Conservation (phyloP, 352 stramenopile species). For the Pythium rishiriense region DNA sequence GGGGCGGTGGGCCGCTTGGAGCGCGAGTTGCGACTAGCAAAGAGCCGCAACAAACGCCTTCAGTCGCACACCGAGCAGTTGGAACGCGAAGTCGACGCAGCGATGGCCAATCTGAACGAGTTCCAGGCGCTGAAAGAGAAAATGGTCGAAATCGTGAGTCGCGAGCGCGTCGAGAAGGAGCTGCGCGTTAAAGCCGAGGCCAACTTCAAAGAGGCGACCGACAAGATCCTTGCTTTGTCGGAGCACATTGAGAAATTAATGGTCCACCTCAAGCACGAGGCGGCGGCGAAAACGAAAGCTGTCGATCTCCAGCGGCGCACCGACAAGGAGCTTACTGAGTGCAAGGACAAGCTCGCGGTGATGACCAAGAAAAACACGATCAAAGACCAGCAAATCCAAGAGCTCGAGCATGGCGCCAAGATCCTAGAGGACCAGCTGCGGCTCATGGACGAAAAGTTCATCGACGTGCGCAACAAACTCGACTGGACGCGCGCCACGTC, state of each 20-base stretch:
- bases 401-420: conserved; percentile 92
- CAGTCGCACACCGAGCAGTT: conserved; percentile 48
- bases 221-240: conserved; percentile 91
- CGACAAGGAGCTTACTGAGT: conserved; percentile 82
- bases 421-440: conserved; percentile 95
- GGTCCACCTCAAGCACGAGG: conserved; percentile 96
- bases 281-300: conserved; percentile 89
- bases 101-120: conserved; percentile 48
- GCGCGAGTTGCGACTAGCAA: conserved; percentile 63
- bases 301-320: conserved; percentile 69
- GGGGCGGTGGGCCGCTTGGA: conserved; percentile 62
- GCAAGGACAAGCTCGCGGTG: conserved; percentile 50
- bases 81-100: conserved; percentile 53
- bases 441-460: conserved; percentile 98
- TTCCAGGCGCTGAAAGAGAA: conserved; percentile 75
- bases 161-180: conserved; percentile 88
- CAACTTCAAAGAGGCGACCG: conserved; percentile 59
- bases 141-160: conserved; percentile 72
- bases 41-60: conserved; percentile 74
- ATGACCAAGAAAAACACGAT: conserved; percentile 80
- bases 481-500: conserved; percentile 91
- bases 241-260: conserved; percentile 98
- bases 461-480: conserved; percentile 95
- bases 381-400: conserved; percentile 87
- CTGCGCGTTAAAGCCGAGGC: conserved; percentile 67